Conservation (phyloP, 345 rosid genomes). For the Trapa bicornis region DNA sequence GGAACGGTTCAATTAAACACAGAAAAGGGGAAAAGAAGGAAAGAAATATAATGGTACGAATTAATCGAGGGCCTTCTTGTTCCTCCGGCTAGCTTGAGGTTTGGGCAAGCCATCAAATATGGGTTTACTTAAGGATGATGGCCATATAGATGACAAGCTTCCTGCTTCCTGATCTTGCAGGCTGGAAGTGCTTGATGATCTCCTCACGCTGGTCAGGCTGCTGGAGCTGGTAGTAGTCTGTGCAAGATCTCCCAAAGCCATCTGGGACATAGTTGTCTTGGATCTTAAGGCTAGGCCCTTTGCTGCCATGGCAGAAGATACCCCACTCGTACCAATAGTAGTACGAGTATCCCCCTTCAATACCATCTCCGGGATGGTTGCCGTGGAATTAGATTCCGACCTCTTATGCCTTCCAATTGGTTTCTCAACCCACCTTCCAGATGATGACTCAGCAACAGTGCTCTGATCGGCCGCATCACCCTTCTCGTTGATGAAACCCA, state of each 20-base stretch:
- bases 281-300: conserved; percentile 58
- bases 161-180: conserved; percentile 41
- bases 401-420: conserved; percentile 53
- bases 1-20: too few relatives aligned
- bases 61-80: conserved; percentile 77
- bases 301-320: conserved; percentile 30
- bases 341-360: conserved; percentile 45
- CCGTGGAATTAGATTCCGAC: conserved; percentile 36
- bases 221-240: not conserved
- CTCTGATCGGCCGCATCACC: conserved; percentile 10
- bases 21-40: too few relatives aligned
- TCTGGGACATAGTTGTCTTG: conserved; percentile 24
- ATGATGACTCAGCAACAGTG: conserved; percentile 18
- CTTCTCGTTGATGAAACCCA: conserved; percentile 18
- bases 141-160: conserved; percentile 34
- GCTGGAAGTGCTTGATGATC: conserved; percentile 67
- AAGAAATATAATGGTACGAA: too few relatives aligned
- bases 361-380: conserved; percentile 39
- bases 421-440: conserved; percentile 31
- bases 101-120: conserved; percentile 71
- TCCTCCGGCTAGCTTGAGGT: conserved; percentile 50
- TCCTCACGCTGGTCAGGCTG: conserved; percentile 26
- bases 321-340: conserved; percentile 17
- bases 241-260: not conserved
- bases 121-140: conserved; percentile 37